These are phyloP conservation scores for Podospora fimiseda DNA, from an alignment of 495 filamentous ascomycete genomes.

Conservation along the genomic window DNA sequence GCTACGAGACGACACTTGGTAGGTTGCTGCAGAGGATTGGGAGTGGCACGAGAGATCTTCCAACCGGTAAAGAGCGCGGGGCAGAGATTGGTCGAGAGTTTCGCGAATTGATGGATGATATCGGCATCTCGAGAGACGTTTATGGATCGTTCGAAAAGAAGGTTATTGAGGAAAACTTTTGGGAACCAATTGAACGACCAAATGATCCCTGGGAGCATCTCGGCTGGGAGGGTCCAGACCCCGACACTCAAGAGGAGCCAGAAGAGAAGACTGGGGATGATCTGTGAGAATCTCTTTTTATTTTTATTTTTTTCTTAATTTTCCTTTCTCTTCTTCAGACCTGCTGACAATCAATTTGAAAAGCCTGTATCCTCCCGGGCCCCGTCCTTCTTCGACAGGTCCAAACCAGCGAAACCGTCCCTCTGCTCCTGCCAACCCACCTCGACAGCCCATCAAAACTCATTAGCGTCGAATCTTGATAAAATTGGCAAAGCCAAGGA, in stretches of 20 bases:
- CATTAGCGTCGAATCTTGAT: too few species aligned
- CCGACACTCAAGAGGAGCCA: background rate
- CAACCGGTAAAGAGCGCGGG: conserved; percentile 1
- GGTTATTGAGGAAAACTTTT: conserved; percentile 14
- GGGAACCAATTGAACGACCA: background rate
- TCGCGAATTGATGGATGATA: conserved; percentile 21
- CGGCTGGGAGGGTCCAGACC: background rate
- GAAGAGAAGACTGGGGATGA: too few species aligned
- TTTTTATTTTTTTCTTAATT: too few species aligned
- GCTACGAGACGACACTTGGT: conserved; percentile 12
- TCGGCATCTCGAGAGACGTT: conserved; percentile 12
- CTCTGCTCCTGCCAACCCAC: too few species aligned
- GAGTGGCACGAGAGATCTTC: background rate
- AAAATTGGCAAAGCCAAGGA: too few species aligned
- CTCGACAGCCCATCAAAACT: too few species aligned
- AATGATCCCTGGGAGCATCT: background rate
- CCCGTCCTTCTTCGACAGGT: too few species aligned
- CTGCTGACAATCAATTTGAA: too few species aligned
- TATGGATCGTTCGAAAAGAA: conserved; percentile 19
- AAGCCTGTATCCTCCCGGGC: too few species aligned
- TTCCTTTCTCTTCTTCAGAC: too few species aligned
- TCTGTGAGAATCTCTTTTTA: too few species aligned
- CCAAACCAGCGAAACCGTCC: too few species aligned
- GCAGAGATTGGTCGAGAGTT: conserved; percentile 15
- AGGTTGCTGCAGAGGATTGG: conserved; percentile 2